These are phyloP conservation scores for Sporobolomyces phaffii DNA, from an alignment of 768 basidiomycete genomes.

Conservation along the genomic window DNA sequence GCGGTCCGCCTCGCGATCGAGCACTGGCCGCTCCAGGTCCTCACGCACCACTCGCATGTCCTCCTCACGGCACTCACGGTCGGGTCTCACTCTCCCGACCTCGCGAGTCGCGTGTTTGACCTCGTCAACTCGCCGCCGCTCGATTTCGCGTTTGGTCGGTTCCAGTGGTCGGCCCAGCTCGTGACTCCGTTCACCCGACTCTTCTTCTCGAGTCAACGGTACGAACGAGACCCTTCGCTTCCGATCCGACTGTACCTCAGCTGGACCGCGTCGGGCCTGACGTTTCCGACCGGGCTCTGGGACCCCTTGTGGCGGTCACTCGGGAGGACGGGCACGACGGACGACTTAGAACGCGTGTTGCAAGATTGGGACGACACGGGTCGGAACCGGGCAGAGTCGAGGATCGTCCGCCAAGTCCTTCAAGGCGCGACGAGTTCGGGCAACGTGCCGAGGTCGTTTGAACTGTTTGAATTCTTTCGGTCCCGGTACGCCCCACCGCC, in stretches of 20 bases:
- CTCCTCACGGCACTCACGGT: constrained; percentile 21
- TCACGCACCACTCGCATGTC: neutral
- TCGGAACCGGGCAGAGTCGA: neutral
- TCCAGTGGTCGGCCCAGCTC: constrained; percentile 15
- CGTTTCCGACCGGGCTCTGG: constrained; percentile 25
- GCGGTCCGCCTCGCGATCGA: neutral
- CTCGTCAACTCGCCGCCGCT: neutral
- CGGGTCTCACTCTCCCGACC: neutral
- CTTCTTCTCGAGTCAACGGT: constrained; percentile 11
- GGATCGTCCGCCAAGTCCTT: constrained; percentile 23
- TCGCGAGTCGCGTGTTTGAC: constrained; percentile 20
- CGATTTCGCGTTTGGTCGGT: neutral
- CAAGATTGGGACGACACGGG: constrained; percentile 33
- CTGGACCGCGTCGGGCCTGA: constrained; percentile 27
- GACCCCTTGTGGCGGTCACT: constrained; percentile 6
- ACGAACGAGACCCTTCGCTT: constrained; percentile 1
- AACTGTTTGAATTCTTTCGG: constrained; percentile 12
- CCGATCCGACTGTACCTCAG: constrained; percentile 19
- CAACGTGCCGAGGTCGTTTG: constrained; percentile 1
- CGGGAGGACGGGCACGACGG: constrained; percentile 1
- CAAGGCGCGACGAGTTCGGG: neutral
- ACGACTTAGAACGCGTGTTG: constrained; percentile 17
- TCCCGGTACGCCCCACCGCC: constrained; percentile 8
- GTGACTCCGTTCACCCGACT: constrained; percentile 5
- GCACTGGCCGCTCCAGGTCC: constrained; percentile 1